These are phyloP conservation scores for Panicum virgatum DNA, from an alignment of 202 grass and related monocot genomes.

Conservation along the genomic window DNA sequence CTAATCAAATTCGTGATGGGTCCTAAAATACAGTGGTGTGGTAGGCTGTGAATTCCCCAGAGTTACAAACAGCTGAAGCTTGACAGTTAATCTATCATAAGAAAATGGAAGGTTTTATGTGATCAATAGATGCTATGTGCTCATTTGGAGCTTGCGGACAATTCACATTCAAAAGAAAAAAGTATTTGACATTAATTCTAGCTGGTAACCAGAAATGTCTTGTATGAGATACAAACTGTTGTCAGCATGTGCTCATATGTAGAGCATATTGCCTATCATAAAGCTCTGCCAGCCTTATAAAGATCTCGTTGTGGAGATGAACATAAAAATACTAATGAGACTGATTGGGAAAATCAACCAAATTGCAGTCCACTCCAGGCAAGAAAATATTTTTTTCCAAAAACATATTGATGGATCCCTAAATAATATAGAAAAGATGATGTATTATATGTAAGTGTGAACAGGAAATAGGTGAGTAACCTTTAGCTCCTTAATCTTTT, in stretches of 20 bases:
- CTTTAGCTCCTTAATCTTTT: slow-evolving; percentile 80
- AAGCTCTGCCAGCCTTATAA: background rate
- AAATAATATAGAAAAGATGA: background rate
- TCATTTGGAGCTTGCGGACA: background rate
- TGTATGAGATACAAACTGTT: background rate
- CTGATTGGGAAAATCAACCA: slow-evolving; percentile 26
- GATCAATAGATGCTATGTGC: background rate
- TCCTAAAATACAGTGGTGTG: background rate
- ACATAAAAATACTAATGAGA: background rate
- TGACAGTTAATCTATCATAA: background rate
- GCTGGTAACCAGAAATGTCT: slow-evolving; percentile 10
- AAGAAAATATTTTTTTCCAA: slow-evolving; percentile 7
- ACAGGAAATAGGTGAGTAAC: slow-evolving; percentile 10
- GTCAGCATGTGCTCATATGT: background rate
- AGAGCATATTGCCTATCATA: background rate
- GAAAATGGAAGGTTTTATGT: background rate
- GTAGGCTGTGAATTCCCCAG: background rate
- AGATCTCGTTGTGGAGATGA: background rate
- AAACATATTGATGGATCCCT: slow-evolving; percentile 24
- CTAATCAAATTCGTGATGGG: background rate
- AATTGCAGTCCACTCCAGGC: background rate
- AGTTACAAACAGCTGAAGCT: background rate
- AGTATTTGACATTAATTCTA: background rate
- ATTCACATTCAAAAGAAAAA: background rate
- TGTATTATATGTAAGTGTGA: background rate